Base-by-base conservation (phyloP, 139 green algal species). In the Ettlia oleoabundans region DNA sequence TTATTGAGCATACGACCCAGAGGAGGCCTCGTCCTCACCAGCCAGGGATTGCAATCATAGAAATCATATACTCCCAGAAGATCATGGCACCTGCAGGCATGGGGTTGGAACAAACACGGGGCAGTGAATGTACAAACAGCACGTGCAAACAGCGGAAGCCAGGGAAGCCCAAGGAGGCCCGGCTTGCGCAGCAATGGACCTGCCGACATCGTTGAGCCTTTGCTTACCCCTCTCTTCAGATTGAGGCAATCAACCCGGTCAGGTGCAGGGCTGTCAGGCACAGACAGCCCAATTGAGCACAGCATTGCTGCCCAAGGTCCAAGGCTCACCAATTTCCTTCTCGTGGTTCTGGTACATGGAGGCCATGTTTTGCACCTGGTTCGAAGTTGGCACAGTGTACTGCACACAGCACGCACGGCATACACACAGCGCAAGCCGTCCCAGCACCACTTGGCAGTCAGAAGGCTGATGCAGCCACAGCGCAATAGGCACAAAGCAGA, bases 321-420 rank as follows among this genome's bases (percentile, higher is more conserved):
- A 58, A 58, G 47, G 47, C 47, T 58, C 47, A 10, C 47, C 47
- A 58, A 58, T 24, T 58, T 58, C 55, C 26, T 55, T 38, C 67
- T 75, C 67, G 24, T 28, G 28, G 38, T 75, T 75, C 22, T 28
- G 10, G 22, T 32, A 8, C 67, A 75, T 75, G 67, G 24, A 35
- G 22, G 67, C 67, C 21, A 75, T 26, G 40, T 75, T 75, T 22
- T 75, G 67, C 38, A 55, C 37, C 67, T 75, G 67, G 38, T 75
- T 75, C 32, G 38, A 22, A 1, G 67, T 37, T 0, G 67, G 67
- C 67, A 75, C 67, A 7, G 19, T 24, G 18, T 21, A 75, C 67
- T 75, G 67, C 40, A 35, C 3, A 38, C 1, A 9, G 38, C 38
- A 28, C 7, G 40, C 32, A 4, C 4, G 24, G 37, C 3, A 4